Evolutionary conservation across 371 early-diverging fungal species (phyloP).

Genomic region (Conidiobolus incongruus): DNA sequence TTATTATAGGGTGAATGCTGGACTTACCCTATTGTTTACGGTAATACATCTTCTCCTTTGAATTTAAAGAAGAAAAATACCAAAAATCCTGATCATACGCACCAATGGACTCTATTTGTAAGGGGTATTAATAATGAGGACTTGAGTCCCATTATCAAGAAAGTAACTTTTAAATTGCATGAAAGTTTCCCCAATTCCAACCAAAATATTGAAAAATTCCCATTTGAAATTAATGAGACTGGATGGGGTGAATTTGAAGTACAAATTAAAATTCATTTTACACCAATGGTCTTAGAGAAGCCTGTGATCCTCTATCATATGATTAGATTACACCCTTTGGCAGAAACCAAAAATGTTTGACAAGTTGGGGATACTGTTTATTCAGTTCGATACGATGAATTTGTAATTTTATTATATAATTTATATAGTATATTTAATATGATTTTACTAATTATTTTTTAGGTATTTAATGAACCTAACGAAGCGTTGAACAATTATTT

Average conservation of each 20-base stretch:
- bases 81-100: conserved; percentile 75
- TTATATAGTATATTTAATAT: neutral
- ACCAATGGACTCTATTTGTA: conserved; percentile 71
- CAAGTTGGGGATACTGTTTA: conserved; percentile 52
- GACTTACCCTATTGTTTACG: no score
- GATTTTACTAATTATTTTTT: conserved; percentile 2
- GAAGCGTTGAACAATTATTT: no score
- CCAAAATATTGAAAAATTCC: conserved; percentile 54
- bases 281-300: conserved; percentile 53
- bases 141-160: conserved; percentile 57
- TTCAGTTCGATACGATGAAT: conserved; percentile 56
- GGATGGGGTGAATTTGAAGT: conserved; percentile 99
- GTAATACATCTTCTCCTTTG: no score
- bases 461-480: conserved; percentile 74
- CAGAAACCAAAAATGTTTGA: conserved; percentile 30
- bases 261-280: conserved; percentile 71
- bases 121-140: conserved; percentile 71
- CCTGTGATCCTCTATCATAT: conserved; percentile 63
- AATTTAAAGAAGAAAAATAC: no score
- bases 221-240: conserved; percentile 83
- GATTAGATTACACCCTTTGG: conserved; percentile 55
- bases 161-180: conserved; percentile 86
- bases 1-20: no score
- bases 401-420: conserved; percentile 19
- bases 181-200: conserved; percentile 80